Percentiles rank a stretch among this genome's conserved stretches.
Conservation (phyloP, 2,329 filamentous ascomycete genomes). For the Onygenales sp. region DNA sequence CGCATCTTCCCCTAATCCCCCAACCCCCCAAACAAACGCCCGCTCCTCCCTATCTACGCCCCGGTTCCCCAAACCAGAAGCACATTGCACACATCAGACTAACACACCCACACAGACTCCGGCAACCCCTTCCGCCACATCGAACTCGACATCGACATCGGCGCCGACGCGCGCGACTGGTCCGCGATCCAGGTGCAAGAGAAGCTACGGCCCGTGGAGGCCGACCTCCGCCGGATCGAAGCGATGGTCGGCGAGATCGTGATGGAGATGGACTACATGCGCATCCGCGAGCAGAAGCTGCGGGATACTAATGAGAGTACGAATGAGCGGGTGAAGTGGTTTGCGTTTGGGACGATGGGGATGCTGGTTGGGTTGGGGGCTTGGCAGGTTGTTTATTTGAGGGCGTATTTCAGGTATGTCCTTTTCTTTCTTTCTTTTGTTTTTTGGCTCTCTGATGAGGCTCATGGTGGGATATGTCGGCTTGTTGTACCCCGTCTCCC, state of each 20-base stretch:
- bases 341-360: slow-evolving; percentile 86
- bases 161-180: slow-evolving; percentile 97
- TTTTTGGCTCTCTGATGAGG: background rate
- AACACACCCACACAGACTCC: slow-evolving; percentile 19
- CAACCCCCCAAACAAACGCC: too few species aligned
- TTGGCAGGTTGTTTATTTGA: slow-evolving; percentile 96
- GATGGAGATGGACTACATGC: slow-evolving; percentile 90
- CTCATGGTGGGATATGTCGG: background rate
- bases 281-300: slow-evolving; percentile 82
- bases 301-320: slow-evolving; percentile 99
- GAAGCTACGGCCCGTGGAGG: slow-evolving; percentile 96
- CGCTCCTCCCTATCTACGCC: background rate
- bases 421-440: background rate
- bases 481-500: slow-evolving; percentile 7
- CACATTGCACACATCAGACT: too few species aligned
- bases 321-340: slow-evolving; percentile 98
- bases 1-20: too few species aligned
- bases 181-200: slow-evolving; percentile 89
- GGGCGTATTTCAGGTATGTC: slow-evolving; percentile 82
- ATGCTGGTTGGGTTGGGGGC: slow-evolving; percentile 80
- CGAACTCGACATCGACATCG: slow-evolving; percentile 92
- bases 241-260: slow-evolving; percentile 86
- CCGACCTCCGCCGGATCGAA: slow-evolving; percentile 84
- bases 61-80: too few species aligned
- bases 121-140: slow-evolving; percentile 56